phyloP scores from a whole-genome alignment of 1,139 yeast genomes.

The Geotrichum reessii region DNA sequence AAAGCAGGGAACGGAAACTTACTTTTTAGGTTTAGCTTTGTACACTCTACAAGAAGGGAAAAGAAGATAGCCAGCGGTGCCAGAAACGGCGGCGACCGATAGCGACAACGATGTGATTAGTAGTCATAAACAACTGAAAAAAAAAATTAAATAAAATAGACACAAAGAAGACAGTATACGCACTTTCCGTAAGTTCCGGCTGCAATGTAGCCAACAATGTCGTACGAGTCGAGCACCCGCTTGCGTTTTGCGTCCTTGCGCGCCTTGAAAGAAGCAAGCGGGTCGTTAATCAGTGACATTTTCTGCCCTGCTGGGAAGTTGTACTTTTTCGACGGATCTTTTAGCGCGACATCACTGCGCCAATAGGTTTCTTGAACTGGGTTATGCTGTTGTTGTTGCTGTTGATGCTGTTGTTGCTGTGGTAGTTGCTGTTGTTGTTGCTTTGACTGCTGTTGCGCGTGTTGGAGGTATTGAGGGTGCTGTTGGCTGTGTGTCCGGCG shows the following conservation, averaged over 20 bases:
- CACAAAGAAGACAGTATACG: not conserved
- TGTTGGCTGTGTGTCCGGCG: not conserved
- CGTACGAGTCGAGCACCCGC: constrained; percentile 75
- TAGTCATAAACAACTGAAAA: not conserved
- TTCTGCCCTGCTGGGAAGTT: not conserved
- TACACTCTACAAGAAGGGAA: constrained; percentile 50
- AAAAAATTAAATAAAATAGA: not conserved
- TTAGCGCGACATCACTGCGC: not conserved
- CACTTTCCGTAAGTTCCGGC: constrained; percentile 88
- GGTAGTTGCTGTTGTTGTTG: constrained; percentile 1
- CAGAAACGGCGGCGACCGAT: not conserved
- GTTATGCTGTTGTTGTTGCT: not conserved
- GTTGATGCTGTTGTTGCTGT: not conserved
- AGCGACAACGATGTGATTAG: not conserved
- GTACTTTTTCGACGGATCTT: not conserved
- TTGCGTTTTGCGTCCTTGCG: constrained; percentile 66
- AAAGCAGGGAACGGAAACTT: not conserved
- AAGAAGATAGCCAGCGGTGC: not conserved
- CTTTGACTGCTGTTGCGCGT: not conserved
- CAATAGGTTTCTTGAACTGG: not conserved
- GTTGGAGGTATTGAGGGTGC: not conserved
- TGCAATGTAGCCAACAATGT: constrained; percentile 90
- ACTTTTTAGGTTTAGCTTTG: constrained; percentile 56
- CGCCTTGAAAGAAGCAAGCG: constrained; percentile 36
- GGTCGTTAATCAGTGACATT: constrained; percentile 29